Evolutionary conservation across 768 basidiomycete species (phyloP).

Genomic region (Hericium rajendrae): DNA sequence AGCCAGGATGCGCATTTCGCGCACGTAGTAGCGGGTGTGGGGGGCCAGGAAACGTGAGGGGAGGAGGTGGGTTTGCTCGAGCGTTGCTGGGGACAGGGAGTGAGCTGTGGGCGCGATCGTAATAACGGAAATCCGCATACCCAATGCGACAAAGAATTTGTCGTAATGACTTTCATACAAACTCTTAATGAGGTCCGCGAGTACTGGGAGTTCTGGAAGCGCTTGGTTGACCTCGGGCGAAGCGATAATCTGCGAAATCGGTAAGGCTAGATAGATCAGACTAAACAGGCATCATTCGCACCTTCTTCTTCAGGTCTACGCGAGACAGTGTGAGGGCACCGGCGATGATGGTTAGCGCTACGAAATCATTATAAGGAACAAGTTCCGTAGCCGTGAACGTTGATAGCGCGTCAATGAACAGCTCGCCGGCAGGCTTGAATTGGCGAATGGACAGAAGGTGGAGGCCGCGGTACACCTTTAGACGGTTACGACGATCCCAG

Average conservation of each 20-base stretch:
- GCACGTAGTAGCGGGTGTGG: slow-evolving; percentile 83
- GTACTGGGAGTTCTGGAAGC: slow-evolving; percentile 71
- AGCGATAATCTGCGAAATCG: slow-evolving; percentile 50
- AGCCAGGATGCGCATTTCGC: slow-evolving; percentile 93
- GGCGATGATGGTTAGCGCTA: slow-evolving; percentile 75
- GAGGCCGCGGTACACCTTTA: slow-evolving; percentile 91
- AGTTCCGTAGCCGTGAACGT: slow-evolving; percentile 94
- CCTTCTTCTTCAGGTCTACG: slow-evolving; percentile 89
- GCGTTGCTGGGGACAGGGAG: slow-evolving; percentile 45
- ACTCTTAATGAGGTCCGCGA: slow-evolving; percentile 76
- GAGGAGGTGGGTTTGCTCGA: slow-evolving; percentile 82
- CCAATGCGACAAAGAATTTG: slow-evolving; percentile 86
- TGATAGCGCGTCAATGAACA: slow-evolving; percentile 83
- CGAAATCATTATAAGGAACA: slow-evolving; percentile 82
- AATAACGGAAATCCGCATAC: slow-evolving; percentile 29
- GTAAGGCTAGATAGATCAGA: not conserved
- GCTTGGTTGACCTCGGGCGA: slow-evolving; percentile 85
- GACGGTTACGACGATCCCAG: slow-evolving; percentile 93
- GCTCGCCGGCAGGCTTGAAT: slow-evolving; percentile 77
- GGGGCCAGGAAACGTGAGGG: slow-evolving; percentile 79
- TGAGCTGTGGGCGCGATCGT: slow-evolving; percentile 1
- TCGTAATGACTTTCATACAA: slow-evolving; percentile 92
- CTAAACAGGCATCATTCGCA: slow-evolving; percentile 15
- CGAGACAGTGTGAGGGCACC: slow-evolving; percentile 67
- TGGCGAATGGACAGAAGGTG: slow-evolving; percentile 84